These are phyloP conservation scores for Margaritispora aquatica DNA, from an alignment of 495 filamentous ascomycete genomes.

Conservation along the genomic window DNA sequence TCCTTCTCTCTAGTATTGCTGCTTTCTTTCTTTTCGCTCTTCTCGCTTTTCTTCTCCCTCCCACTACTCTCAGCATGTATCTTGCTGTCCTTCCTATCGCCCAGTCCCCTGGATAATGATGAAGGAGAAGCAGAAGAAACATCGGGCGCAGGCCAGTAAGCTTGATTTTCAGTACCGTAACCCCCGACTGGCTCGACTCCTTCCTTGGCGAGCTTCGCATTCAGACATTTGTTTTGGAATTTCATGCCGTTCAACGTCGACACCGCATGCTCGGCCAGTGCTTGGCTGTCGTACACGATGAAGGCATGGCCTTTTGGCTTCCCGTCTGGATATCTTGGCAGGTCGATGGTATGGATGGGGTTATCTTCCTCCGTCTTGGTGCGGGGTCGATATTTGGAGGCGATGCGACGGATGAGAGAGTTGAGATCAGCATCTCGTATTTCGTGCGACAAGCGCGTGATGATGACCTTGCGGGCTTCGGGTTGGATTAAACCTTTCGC, in stretches of 20 bases:
- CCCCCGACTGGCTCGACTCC: conserved; percentile 1
- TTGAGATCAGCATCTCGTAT: background rate
- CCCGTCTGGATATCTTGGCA: conserved; percentile 1
- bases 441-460: conserved; percentile 7
- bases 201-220: conserved; percentile 13
- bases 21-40: too few relatives aligned
- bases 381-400: background rate
- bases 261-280: conserved; percentile 5
- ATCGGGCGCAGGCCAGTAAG: too few relatives aligned
- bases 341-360: conserved; percentile 4
- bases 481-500: background rate
- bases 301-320: conserved; percentile 13
- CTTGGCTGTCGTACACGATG: conserved; percentile 5
- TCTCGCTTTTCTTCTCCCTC: too few relatives aligned
- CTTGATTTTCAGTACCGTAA: too few relatives aligned
- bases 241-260: conserved; percentile 1
- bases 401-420: background rate
- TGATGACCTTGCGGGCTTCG: conserved; percentile 17
- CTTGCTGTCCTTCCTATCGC: too few relatives aligned
- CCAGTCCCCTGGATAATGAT: too few relatives aligned
- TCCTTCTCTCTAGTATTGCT: too few relatives aligned
- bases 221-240: conserved; percentile 1
- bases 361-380: background rate
- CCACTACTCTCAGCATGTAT: too few relatives aligned
- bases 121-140: too few relatives aligned